Conservation (phyloP, 2,329 filamentous ascomycete species). For the Calonectria pseudoturangicola region DNA sequence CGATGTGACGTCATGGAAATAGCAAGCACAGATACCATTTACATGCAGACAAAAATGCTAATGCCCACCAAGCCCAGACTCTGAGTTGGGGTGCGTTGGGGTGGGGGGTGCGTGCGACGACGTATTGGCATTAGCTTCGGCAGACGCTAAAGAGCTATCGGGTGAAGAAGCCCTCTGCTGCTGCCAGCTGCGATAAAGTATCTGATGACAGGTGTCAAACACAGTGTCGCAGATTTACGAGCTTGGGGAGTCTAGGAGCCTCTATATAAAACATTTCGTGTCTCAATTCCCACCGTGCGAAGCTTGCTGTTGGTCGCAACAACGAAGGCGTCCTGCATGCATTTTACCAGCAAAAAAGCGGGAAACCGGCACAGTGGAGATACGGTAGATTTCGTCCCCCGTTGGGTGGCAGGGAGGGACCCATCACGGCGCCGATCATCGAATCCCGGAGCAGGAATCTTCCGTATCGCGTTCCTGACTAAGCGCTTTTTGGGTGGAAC, state of each 20-base stretch:
- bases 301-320: background rate
- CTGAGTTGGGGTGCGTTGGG: background rate
- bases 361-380: conserved; percentile 27
- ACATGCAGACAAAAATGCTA: conserved; percentile 8
- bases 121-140: conserved; percentile 6
- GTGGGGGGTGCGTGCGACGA: background rate
- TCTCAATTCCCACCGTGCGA: conserved; percentile 5
- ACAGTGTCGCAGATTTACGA: background rate
- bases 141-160: background rate
- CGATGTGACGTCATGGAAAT: conserved; percentile 13
- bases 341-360: conserved; percentile 7
- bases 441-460: conserved; percentile 41
- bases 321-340: background rate
- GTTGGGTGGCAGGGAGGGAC: conserved; percentile 15
- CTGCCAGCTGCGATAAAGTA: background rate
- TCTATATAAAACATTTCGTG: background rate
- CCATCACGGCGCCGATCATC: conserved; percentile 18
- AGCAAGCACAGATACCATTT: background rate
- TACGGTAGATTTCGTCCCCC: conserved; percentile 16
- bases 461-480: conserved; percentile 50
- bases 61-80: background rate
- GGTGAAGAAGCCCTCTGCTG: background rate
- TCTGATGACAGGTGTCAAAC: conserved; percentile 3
- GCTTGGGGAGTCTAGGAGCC: background rate
- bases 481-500: conserved; percentile 48